A percentile compares a stretch with the other conserved stretches of the same genome.
These are phyloP conservation scores for Albugo candida DNA, from an alignment of 352 stramenopile species.

Conservation along the genomic window DNA sequence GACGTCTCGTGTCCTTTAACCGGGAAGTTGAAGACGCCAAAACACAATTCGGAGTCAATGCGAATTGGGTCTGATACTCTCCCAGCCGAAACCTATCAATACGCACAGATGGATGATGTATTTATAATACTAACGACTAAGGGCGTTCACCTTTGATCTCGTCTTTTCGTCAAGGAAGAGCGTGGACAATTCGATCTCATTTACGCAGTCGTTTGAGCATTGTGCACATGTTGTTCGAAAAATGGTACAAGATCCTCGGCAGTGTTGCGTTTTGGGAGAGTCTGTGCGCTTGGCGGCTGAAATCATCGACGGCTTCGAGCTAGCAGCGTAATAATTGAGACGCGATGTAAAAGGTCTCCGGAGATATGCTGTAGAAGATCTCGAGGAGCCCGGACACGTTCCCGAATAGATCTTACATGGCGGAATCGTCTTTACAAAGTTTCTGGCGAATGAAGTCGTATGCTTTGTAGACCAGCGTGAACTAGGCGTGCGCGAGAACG, in stretches of 20 bases:
- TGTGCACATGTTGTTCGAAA: slow-evolving; percentile 42
- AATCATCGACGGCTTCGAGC: slow-evolving; percentile 67
- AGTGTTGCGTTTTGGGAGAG: slow-evolving; percentile 71
- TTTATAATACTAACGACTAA: slow-evolving; percentile 62
- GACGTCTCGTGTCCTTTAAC: slow-evolving; percentile 49
- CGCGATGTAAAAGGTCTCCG: slow-evolving; percentile 46
- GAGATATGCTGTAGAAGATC: slow-evolving; percentile 61
- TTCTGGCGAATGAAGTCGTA: slow-evolving; percentile 43
- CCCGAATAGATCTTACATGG: slow-evolving; percentile 52
- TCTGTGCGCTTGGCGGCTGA: slow-evolving; percentile 63
- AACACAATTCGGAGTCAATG: slow-evolving; percentile 32
- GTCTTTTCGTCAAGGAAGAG: slow-evolving; percentile 74
- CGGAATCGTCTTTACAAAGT: slow-evolving; percentile 59
- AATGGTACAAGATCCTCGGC: slow-evolving; percentile 81
- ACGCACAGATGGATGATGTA: slow-evolving; percentile 52
- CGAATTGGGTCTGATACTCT: slow-evolving; percentile 33
- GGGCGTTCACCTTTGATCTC: slow-evolving; percentile 45
- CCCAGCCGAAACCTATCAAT: slow-evolving; percentile 22
- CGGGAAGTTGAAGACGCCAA: slow-evolving; percentile 43
- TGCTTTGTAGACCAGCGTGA: slow-evolving; percentile 71
- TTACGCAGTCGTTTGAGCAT: slow-evolving; percentile 47
- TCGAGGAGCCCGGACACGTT: slow-evolving; percentile 49
- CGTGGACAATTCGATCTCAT: slow-evolving; percentile 64
- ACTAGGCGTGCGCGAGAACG: slow-evolving; percentile 41
- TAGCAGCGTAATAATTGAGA: slow-evolving; percentile 59